phyloP scores from a whole-genome alignment of 2,329 filamentous ascomycete genomes.

The Pseudogymnoascus sp. region DNA sequence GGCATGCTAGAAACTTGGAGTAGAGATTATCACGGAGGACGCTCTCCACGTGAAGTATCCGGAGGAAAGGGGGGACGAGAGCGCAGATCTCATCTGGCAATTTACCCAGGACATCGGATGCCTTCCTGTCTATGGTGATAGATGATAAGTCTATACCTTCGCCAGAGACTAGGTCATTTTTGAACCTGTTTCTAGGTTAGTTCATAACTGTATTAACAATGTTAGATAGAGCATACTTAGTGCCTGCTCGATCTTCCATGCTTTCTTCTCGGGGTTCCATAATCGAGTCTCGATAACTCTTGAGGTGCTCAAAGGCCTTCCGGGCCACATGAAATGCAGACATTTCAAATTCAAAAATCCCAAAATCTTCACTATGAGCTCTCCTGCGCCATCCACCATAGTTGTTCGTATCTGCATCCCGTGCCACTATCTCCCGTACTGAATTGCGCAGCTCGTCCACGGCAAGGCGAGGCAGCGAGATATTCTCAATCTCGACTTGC shows the following conservation, averaged over 20 bases:
- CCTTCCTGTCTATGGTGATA: slow-evolving; percentile 22
- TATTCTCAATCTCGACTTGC: slow-evolving; percentile 17
- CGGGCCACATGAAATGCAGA: slow-evolving; percentile 14
- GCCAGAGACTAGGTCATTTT: slow-evolving; percentile 9
- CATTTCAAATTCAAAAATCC: slow-evolving; percentile 13
- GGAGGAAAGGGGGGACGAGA: slow-evolving; percentile 27
- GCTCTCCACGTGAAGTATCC: slow-evolving; percentile 35
- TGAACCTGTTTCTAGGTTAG: background rate
- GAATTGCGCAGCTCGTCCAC: slow-evolving; percentile 15
- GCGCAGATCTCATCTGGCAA: slow-evolving; percentile 30
- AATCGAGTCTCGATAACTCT: slow-evolving; percentile 13
- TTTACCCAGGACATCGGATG: slow-evolving; percentile 28
- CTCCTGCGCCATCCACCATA: slow-evolving; percentile 11
- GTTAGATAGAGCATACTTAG: background rate
- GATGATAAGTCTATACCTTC: slow-evolving; percentile 18
- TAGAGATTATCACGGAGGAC: slow-evolving; percentile 31
- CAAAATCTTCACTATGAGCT: slow-evolving; percentile 13
- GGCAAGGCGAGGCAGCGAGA: slow-evolving; percentile 15
- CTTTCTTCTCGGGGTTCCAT: background rate
- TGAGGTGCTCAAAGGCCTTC: slow-evolving; percentile 14
- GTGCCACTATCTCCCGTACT: slow-evolving; percentile 14
- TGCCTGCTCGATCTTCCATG: background rate
- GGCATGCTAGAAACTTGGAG: slow-evolving; percentile 26
- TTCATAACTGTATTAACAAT: background rate
- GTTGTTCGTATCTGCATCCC: slow-evolving; percentile 11